Evolutionary conservation across 495 filamentous ascomycete species (phyloP).

Genomic region (Penicillium simplicissimum): DNA sequence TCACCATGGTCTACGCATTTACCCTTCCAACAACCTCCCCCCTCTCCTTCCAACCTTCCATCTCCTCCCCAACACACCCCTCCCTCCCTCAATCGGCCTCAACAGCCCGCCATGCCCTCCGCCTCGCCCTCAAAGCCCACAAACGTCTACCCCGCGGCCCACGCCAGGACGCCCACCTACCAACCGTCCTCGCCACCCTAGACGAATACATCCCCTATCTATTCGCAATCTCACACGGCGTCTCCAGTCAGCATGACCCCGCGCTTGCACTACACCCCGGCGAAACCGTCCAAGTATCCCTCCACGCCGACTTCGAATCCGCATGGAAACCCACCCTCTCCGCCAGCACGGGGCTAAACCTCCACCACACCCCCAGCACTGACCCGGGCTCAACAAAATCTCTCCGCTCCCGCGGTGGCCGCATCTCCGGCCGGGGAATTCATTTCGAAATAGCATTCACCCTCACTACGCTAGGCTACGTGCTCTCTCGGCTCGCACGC

Average conservation of each 20-base stretch:
- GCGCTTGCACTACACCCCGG: conserved; percentile 22
- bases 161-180: conserved; percentile 65
- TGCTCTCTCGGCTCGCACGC: conserved; percentile 69
- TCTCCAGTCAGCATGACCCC: conserved; percentile 45
- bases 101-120: conserved; percentile 74
- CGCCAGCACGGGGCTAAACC: conserved; percentile 30
- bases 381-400: neutral
- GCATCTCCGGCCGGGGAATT: conserved; percentile 69
- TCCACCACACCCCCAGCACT: neutral
- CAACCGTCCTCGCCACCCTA: conserved; percentile 63
- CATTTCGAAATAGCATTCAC: conserved; percentile 82
- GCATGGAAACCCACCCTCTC: conserved; percentile 86
- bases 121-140: conserved; percentile 75
- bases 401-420: conserved; percentile 32
- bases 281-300: conserved; percentile 63
- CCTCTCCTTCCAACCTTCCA: conserved; percentile 72
- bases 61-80: conserved; percentile 73
- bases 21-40: conserved; percentile 80
- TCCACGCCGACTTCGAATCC: conserved; percentile 57
- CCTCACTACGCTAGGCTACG: conserved; percentile 73
- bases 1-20: conserved; percentile 82
- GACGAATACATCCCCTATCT: conserved; percentile 80
- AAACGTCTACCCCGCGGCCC: conserved; percentile 68
- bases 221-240: conserved; percentile 67
- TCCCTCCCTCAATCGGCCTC: conserved; percentile 77